Conservation (phyloP, 441 rosid genomes). For the Viola pubescens region DNA sequence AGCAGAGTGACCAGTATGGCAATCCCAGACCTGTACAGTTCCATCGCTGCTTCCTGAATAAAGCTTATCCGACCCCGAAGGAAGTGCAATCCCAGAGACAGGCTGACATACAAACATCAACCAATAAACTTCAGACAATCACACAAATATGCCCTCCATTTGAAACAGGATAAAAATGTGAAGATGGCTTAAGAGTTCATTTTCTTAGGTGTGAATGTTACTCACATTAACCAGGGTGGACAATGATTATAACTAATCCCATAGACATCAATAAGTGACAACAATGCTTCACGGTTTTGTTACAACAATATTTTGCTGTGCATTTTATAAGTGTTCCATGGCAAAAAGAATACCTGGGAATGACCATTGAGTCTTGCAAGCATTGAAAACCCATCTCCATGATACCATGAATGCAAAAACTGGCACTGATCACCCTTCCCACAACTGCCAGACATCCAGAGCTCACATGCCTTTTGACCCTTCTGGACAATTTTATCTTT, state of each 20-base stretch:
- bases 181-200: no score
- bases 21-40: constrained; percentile 69
- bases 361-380: constrained; percentile 46
- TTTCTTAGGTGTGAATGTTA: no score
- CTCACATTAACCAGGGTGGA: no score
- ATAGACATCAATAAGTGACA: no score
- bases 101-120: constrained; percentile 25
- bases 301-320: no score
- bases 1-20: constrained; percentile 62
- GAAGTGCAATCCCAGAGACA: constrained; percentile 68
- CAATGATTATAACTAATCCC: no score
- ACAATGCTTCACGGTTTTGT: no score
- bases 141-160: not conserved
- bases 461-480: constrained; percentile 18
- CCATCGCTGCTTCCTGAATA: constrained; percentile 74
- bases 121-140: not conserved
- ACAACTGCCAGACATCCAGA: constrained; percentile 47
- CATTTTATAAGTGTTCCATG: not conserved
- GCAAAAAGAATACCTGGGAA: constrained; percentile 27
- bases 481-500: not conserved
- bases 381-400: constrained; percentile 34
- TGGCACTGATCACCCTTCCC: constrained; percentile 37
- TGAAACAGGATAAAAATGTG: not conserved
- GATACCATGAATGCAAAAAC: constrained; percentile 44
- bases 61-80: constrained; percentile 68